Evolutionary conservation across 306 rosid genomes (phyloP).

Genomic region (Vigna unguiculata): DNA sequence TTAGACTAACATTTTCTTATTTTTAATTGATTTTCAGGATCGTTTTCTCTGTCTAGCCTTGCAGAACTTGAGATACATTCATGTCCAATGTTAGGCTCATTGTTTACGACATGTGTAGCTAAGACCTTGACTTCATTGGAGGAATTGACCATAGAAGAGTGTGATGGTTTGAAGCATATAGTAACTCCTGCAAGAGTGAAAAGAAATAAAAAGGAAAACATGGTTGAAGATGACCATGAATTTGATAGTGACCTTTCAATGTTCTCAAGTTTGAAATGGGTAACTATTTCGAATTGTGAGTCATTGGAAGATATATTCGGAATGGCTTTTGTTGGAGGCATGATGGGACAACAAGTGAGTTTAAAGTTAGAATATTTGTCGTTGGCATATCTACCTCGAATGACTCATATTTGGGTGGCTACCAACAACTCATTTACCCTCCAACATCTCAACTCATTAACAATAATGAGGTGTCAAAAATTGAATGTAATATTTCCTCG

Average conservation of each 20-base stretch:
- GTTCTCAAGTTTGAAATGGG: not conserved
- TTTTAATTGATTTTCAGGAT: not conserved
- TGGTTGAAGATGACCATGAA: too few relatives aligned
- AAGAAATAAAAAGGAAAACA: too few relatives aligned
- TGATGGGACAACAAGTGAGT: not conserved
- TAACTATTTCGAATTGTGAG: fast-evolving
- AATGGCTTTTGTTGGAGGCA: not conserved
- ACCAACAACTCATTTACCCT: not conserved
- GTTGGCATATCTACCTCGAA: fast-evolving
- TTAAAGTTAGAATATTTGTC: not conserved
- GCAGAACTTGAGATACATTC: not conserved
- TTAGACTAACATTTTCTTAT: too few relatives aligned
- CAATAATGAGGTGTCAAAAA: too few relatives aligned
- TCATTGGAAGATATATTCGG: not conserved
- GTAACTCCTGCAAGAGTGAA: not conserved
- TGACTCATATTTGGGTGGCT: not conserved
- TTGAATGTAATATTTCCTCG: not conserved
- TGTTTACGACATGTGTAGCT: not conserved
- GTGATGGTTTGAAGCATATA: too few relatives aligned
- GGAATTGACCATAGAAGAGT: too few relatives aligned
- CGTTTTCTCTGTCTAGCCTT: not conserved
- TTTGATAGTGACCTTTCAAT: not conserved
- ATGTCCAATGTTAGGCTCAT: not conserved
- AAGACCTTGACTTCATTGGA: not conserved
- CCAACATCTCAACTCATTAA: not conserved